phyloP scores from a whole-genome alignment of 2,329 filamentous ascomycete genomes.

The Xylaria sp. region DNA sequence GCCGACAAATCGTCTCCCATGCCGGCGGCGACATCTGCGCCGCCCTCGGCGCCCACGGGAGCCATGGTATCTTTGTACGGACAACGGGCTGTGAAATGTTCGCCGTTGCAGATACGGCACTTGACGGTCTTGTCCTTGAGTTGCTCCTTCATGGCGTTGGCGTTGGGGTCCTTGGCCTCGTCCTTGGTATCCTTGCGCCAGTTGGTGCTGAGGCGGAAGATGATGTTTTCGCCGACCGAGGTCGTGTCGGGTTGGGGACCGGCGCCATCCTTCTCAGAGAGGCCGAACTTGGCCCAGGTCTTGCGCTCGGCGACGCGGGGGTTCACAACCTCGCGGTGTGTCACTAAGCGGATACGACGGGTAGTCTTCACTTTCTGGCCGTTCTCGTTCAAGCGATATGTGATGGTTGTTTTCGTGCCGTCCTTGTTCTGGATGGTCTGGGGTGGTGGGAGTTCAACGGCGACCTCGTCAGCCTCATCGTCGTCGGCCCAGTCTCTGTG shows the following conservation, averaged over 20 bases:
- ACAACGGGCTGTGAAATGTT: constrained; percentile 99
- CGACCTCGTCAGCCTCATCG: constrained; percentile 83
- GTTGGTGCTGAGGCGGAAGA: constrained; percentile 91
- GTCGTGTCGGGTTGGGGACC: constrained; percentile 92
- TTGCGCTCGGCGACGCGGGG: constrained; percentile 95
- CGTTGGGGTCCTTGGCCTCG: constrained; percentile 78
- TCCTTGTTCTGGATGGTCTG: constrained; percentile 97
- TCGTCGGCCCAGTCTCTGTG: constrained; percentile 90
- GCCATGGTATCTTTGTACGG: constrained; percentile 99
- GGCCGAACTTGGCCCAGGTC: constrained; percentile 91
- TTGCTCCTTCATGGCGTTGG: constrained; percentile 79
- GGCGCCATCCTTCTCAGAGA: constrained; percentile 82
- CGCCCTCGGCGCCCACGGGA: constrained; percentile 72
- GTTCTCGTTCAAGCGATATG: constrained; percentile 89
- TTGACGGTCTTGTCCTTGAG: constrained; percentile 99
- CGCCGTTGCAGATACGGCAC: constrained; percentile 97
- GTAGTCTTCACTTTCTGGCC: constrained; percentile 98
- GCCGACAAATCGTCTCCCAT: constrained; percentile 60
- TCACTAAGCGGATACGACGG: constrained; percentile 90
- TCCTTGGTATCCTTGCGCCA: constrained; percentile 92
- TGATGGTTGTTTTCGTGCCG: constrained; percentile 94
- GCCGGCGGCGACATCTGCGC: constrained; percentile 63
- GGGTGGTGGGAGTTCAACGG: constrained; percentile 77
- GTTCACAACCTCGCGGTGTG: constrained; percentile 93
- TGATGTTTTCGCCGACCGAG: constrained; percentile 95